Percentiles rank a stretch among this genome's conserved stretches.
Conservation (phyloP, 2,329 filamentous ascomycete genomes). For the Colletotrichum sp. region DNA sequence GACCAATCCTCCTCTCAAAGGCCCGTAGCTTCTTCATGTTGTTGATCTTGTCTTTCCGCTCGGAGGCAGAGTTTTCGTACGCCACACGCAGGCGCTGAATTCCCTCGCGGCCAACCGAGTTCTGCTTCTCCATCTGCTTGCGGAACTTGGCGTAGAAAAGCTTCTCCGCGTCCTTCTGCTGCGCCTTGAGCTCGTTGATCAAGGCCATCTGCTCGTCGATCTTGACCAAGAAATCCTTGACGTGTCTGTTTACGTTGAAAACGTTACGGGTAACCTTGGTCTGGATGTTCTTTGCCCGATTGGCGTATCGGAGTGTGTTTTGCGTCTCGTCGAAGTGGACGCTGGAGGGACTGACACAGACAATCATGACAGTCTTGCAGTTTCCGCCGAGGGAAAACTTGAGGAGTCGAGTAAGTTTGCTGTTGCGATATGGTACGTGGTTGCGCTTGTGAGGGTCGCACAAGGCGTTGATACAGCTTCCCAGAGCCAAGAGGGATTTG, state of each 20-base stretch:
- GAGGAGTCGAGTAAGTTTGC: conserved; percentile 90
- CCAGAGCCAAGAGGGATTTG: conserved; percentile 92
- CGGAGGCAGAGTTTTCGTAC: conserved; percentile 78
- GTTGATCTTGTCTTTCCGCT: conserved; percentile 79
- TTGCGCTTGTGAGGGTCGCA: conserved; percentile 91
- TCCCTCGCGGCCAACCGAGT: conserved; percentile 76
- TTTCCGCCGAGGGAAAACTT: conserved; percentile 98
- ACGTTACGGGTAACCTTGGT: conserved; percentile 99
- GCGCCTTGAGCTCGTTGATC: conserved; percentile 93
- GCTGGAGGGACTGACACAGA: conserved; percentile 95
- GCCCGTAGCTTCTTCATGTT: conserved; percentile 84
- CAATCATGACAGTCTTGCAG: conserved; percentile 99
- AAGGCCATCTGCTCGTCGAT: conserved; percentile 98
- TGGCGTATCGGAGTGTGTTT: conserved; percentile 96
- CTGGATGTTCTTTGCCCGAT: conserved; percentile 98
- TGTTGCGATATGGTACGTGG: conserved; percentile 97
- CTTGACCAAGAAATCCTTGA: conserved; percentile 99
- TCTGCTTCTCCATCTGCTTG: conserved; percentile 87
- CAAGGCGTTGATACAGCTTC: conserved; percentile 97
- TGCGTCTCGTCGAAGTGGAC: conserved; percentile 98
- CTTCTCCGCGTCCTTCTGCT: conserved; percentile 87
- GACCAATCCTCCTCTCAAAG: conserved; percentile 82
- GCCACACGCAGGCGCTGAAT: conserved; percentile 79
- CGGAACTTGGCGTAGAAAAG: conserved; percentile 86
- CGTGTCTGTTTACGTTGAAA: conserved; percentile 98